Conservation (phyloP, 2,329 filamentous ascomycete genomes). For the Drechslerella stenobrocha region DNA sequence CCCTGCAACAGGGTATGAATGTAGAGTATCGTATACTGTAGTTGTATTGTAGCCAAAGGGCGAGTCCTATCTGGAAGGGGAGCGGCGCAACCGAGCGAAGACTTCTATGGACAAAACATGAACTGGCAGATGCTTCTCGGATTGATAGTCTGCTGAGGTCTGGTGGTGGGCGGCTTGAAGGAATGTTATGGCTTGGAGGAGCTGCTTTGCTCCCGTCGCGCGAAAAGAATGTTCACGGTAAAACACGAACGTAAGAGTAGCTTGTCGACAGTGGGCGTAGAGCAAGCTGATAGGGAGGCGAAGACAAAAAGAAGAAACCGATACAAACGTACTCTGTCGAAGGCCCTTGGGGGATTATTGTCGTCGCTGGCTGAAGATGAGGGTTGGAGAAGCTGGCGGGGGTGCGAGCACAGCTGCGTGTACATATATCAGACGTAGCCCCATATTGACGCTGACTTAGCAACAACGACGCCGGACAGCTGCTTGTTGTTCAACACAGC, state of each 20-base stretch:
- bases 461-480: too few relatives aligned
- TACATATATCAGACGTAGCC: slow-evolving; percentile 35
- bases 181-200: slow-evolving; percentile 30
- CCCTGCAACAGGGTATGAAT: not conserved
- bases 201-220: slow-evolving; percentile 5
- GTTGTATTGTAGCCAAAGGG: not conserved
- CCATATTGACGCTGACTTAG: too few relatives aligned
- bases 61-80: slow-evolving; percentile 18
- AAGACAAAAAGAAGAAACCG: not conserved
- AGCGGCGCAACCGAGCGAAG: slow-evolving; percentile 8
- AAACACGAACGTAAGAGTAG: slow-evolving; percentile 6
- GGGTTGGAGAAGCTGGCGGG: slow-evolving; percentile 2
- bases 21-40: not conserved
- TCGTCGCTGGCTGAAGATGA: not conserved
- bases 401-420: slow-evolving; percentile 3
- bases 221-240: slow-evolving; percentile 10
- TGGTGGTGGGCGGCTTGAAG: slow-evolving; percentile 16
- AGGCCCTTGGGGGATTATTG: not conserved
- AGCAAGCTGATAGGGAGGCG: not conserved
- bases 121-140: slow-evolving; percentile 14
- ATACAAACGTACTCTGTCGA: not conserved
- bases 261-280: not conserved
- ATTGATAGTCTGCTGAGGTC: slow-evolving; percentile 5
- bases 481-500: slow-evolving; percentile 46
- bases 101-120: slow-evolving; percentile 14